Evolutionary conservation across 257 asterid genomes (phyloP).

Genomic region (Phtheirospermum japonicum): DNA sequence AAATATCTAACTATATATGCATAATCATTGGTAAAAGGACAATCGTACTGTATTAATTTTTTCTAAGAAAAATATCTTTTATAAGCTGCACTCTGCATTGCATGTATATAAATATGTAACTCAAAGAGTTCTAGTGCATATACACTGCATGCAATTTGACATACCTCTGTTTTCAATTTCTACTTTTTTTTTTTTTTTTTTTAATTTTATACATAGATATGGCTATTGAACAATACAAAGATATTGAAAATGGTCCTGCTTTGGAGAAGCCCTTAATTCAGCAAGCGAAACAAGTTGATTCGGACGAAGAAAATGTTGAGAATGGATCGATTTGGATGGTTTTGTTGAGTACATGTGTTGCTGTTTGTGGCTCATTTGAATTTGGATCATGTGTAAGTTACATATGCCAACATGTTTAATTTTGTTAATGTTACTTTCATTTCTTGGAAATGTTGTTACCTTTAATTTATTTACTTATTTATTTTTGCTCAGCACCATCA

Average conservation of each 20-base stretch:
- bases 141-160: background rate
- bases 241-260: constrained; percentile 41
- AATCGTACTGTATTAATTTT: background rate
- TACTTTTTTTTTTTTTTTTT: too few species aligned
- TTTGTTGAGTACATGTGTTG: constrained; percentile 67
- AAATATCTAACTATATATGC: background rate
- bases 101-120: background rate
- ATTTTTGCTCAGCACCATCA: too few species aligned
- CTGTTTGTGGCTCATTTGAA: constrained; percentile 86
- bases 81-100: background rate
- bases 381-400: constrained; percentile 88
- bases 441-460: too few species aligned
- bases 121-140: background rate
- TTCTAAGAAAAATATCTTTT: background rate
- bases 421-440: too few species aligned
- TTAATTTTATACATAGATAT: constrained; percentile 11
- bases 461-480: too few species aligned
- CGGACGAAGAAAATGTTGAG: constrained; percentile 29
- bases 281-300: constrained; percentile 26
- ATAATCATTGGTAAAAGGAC: constrained; percentile 1
- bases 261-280: constrained; percentile 53
- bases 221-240: constrained; percentile 43
- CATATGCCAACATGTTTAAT: too few species aligned
- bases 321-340: constrained; percentile 59
- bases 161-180: background rate